Base-by-base conservation (phyloP, 257 asterid species). In the Rubia yunnanensis region DNA sequence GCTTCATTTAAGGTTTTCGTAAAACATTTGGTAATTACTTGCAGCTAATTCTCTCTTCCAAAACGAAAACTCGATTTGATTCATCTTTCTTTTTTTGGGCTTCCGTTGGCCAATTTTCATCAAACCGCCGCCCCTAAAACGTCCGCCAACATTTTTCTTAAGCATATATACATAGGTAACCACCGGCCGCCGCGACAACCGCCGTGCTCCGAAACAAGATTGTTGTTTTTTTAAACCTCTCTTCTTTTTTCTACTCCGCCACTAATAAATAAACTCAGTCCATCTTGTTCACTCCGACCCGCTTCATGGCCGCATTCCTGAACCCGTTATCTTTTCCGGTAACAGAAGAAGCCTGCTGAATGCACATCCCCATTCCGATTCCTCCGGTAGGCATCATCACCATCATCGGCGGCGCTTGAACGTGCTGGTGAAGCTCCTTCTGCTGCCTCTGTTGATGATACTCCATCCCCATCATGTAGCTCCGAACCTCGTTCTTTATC, bases 401-500 rank as follows among this genome's bases (percentile, higher is more conserved):
- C 49, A 74, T 79, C 49, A 46, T 52, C 41, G 72, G 79, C 59
- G 67, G 81, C 70, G 82, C 75, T 1, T 27, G 71, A 59, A 59
- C n/a, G 20, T 70, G 81, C 72, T 82, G 77, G 0, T 27, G 71
- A 31, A 59, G n/a, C 24, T 46, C 73, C 15, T 67, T 73, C 1
- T 73, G 79, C 23, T 68, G 78, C 26, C 66, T 80, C 5, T 72
- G 80, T 1, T 77, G 82, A 7, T 77, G 82, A 7, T 72, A 71
- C 22, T 77, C 80, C n/a, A 75, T 79, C 62, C 83, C 89, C 9
- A 82, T 26, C 94, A 92, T 89, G 62, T 92, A 92, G 41, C 64
- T 85, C 79, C 91, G 80, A 69, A 92, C 98, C 76, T 92, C 98
- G 30, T 78, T 80, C 74, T 75, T 81, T 0, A 92, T 83, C 97